Evolutionary conservation across 805 yeast species (phyloP), one percentile per base, ranked within the genome.

Genomic region (Kluyveromyces dobzhanskii): DNA sequence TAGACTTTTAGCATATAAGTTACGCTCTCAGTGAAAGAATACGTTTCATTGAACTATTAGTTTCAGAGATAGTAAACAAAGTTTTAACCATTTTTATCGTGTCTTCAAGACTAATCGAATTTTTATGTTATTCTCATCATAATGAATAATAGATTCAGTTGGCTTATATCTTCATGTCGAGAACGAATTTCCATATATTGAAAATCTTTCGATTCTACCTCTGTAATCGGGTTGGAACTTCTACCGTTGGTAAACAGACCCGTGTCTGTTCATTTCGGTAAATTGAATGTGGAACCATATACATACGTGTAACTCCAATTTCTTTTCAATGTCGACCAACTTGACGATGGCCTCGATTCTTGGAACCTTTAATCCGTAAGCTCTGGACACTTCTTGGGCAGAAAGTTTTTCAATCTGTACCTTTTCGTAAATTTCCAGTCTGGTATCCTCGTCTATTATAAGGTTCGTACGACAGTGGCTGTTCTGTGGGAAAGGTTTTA

Each of bases 311-410:
- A 69, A 61, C 37, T 62, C 68, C 79, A 81, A 75, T 40, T 70
- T 62, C 45, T 73, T 61, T 62, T 90, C 94, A 38, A 88, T 70
- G 23, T 66, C 67, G 44, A 73, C 68, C 46, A 90, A 71, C 57
- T 74, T 77, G 18, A 84, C 65, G 41, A 90, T 70, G n/a, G 97
- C 97, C 56, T 88, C 95, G 16, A 92, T 70, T 59, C 97, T 76
- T 38, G 87, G 84, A 44, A 87, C 75, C 55, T 85, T 83, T 47
- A 90, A 67, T 3, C 94, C 90, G 54, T 78, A 80, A 53, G 75
- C 75, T 46, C 80, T 75, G 9, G 96, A 88, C 33, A 85, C 78
- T 47, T 78, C 80, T 57, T 84, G 90, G 17, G 79, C 63, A 31
- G 81, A 70, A 35, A 71, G 52, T 32, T 76, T 74, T 23, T 75